Percentiles rank a stretch among this genome's conserved stretches.
phyloP scores from a whole-genome alignment of 2,329 filamentous ascomycete genomes.

The Ophiocordyceps camponoti-saundersi region DNA sequence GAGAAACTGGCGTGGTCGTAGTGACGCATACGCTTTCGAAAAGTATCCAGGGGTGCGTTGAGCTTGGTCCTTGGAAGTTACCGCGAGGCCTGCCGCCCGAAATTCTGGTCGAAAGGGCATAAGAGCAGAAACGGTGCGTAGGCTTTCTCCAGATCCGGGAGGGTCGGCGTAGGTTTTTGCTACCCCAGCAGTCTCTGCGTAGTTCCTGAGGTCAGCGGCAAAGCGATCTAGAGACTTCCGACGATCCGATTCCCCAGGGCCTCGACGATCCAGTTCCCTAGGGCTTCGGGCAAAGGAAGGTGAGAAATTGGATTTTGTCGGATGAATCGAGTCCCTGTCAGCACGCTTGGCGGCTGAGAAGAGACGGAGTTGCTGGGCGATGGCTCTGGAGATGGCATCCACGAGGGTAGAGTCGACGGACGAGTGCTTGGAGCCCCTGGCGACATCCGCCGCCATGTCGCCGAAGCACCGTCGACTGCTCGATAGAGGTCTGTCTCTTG shows the following conservation, averaged over 20 bases:
- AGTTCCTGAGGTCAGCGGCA: conserved; percentile 12
- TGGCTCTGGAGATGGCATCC: conserved; percentile 25
- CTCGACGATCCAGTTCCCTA: too few relatives aligned
- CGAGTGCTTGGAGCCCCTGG: conserved; percentile 11
- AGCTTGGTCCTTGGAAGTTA: conserved; percentile 33
- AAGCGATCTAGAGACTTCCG: conserved; percentile 21
- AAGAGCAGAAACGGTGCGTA: conserved; percentile 33
- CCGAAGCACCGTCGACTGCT: conserved; percentile 2
- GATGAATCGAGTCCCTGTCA: conserved; percentile 1
- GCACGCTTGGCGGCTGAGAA: conserved; percentile 12
- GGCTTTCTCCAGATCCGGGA: conserved; percentile 22
- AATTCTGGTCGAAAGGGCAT: conserved; percentile 37
- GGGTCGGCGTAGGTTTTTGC: conserved; percentile 22
- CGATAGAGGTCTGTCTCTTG: background rate
- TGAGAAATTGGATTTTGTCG: background rate
- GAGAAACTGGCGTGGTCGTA: conserved; percentile 1
- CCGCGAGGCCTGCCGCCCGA: conserved; percentile 33
- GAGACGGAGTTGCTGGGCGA: conserved; percentile 26
- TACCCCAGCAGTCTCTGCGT: conserved; percentile 16
- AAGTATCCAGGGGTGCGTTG: conserved; percentile 8
- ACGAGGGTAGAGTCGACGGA: conserved; percentile 21
- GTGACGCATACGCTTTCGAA: conserved; percentile 3
- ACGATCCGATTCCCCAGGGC: conserved; percentile 27
- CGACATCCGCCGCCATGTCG: conserved; percentile 4
- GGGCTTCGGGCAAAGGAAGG: conserved; percentile 2